These are phyloP conservation scores for Rugonectria rugulosa DNA, from an alignment of 2,329 filamentous ascomycete species.

Conservation along the genomic window DNA sequence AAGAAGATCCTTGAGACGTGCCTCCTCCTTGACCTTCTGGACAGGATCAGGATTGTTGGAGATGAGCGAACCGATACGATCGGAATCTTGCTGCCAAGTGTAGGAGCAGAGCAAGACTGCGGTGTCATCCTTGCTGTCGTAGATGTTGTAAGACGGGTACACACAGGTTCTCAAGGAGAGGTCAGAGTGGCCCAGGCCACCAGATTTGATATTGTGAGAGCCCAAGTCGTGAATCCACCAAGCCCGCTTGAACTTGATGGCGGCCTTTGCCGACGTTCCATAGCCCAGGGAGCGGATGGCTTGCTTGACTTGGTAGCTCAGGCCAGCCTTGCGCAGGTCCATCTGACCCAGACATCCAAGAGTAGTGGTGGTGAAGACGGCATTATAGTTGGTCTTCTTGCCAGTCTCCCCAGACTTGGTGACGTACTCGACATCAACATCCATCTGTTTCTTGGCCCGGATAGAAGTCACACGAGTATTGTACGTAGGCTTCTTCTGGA, in stretches of 20 bases:
- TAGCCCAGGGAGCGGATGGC: slow-evolving; percentile 43
- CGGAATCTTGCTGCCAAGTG: slow-evolving; percentile 31
- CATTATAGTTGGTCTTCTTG: slow-evolving; percentile 22
- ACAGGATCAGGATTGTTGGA: neutral
- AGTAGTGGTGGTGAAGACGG: slow-evolving; percentile 28
- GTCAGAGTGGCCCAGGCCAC: slow-evolving; percentile 31
- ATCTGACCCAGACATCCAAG: slow-evolving; percentile 27
- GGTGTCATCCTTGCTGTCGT: slow-evolving; percentile 1
- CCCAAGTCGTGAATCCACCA: slow-evolving; percentile 36
- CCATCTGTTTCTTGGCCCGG: neutral
- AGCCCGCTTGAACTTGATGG: slow-evolving; percentile 43
- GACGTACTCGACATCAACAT: neutral
- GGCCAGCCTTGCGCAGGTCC: slow-evolving; percentile 33
- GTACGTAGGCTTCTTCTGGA: neutral
- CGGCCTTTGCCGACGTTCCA: slow-evolving; percentile 40
- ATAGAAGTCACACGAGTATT: neutral
- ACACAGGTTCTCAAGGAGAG: slow-evolving; percentile 42
- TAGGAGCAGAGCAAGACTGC: slow-evolving; percentile 30
- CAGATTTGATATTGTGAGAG: slow-evolving; percentile 12
- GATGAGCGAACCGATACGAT: slow-evolving; percentile 26
- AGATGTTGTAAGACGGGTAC: slow-evolving; percentile 43
- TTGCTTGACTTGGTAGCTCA: slow-evolving; percentile 38
- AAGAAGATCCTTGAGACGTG: slow-evolving; percentile 16
- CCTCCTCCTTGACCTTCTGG: slow-evolving; percentile 16
- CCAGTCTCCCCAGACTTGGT: neutral